These are phyloP conservation scores for Vicia sativa DNA, from an alignment of 306 rosid genomes.

Conservation along the genomic window DNA sequence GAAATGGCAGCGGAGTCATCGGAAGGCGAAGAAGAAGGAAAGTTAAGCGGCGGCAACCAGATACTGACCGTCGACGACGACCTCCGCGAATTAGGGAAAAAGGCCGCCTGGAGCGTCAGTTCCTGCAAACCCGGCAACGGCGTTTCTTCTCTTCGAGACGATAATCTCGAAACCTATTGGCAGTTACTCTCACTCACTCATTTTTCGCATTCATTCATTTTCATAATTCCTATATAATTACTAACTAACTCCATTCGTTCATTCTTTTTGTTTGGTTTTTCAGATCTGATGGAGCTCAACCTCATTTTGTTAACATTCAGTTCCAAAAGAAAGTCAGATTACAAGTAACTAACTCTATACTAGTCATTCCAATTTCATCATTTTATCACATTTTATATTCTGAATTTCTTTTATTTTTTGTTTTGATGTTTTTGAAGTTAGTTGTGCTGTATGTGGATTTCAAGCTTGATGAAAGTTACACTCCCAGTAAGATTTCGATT, in stretches of 20 bases:
- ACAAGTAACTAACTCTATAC: conserved; percentile 40
- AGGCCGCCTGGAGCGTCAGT: conserved; percentile 96
- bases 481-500: conserved; percentile 78
- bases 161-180: conserved; percentile 85
- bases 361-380: not conserved
- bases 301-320: conserved; percentile 87
- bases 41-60: conserved; percentile 64
- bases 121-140: conserved; percentile 95
- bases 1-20: conserved; percentile 88
- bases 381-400: not conserved
- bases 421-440: conserved; percentile 48
- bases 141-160: conserved; percentile 80
- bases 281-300: conserved; percentile 95
- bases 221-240: no score
- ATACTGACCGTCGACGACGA: conserved; percentile 58
- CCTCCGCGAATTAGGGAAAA: conserved; percentile 86
- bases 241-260: not conserved
- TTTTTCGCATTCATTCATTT: not conserved
- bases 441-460: conserved; percentile 86
- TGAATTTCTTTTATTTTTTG: conserved; percentile 23
- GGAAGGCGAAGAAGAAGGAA: conserved; percentile 87
- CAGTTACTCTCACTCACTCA: conserved; percentile 44
- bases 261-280: not conserved
- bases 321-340: conserved; percentile 91
- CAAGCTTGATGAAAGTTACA: conserved; percentile 95